Evolutionary conservation across 1,139 yeast genomes (phyloP).

Genomic region (Lodderomyces elongisporus): DNA sequence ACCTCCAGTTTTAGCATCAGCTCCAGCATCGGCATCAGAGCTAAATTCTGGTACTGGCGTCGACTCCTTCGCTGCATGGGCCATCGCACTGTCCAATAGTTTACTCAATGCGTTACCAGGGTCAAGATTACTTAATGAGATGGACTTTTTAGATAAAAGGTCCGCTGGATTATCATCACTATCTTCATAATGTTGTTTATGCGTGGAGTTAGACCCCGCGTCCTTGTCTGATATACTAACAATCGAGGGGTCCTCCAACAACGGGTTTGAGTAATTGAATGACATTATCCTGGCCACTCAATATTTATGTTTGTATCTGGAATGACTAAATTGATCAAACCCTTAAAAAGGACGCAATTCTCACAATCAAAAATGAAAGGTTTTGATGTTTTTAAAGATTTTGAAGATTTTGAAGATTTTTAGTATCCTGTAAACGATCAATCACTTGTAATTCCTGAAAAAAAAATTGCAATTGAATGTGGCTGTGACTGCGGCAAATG

Average conservation of each 20-base stretch:
- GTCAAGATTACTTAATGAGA: constrained; percentile 16
- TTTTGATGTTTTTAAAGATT: no score
- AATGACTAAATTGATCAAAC: no score
- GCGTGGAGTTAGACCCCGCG: constrained; percentile 5
- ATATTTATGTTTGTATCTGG: no score
- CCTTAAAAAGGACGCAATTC: no score
- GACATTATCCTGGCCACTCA: no score
- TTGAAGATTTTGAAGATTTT: no score
- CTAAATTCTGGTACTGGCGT: constrained; percentile 29
- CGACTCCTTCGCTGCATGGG: constrained; percentile 46
- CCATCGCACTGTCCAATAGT: constrained; percentile 39
- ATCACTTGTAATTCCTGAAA: no score
- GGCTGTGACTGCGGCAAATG: no score
- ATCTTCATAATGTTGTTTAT: constrained; percentile 7
- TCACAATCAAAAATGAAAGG: no score
- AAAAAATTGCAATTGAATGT: no score
- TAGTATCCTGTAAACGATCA: no score
- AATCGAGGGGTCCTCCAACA: constrained; percentile 34
- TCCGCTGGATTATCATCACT: constrained; percentile 2
- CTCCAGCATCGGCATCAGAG: background rate
- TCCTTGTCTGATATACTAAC: constrained; percentile 17
- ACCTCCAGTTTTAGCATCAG: background rate
- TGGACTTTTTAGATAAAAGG: background rate
- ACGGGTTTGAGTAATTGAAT: constrained; percentile 16
- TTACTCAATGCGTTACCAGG: constrained; percentile 40